These are phyloP conservation scores for Saksenaea oblongispora DNA, from an alignment of 371 early-diverging fungal species.

Conservation along the genomic window DNA sequence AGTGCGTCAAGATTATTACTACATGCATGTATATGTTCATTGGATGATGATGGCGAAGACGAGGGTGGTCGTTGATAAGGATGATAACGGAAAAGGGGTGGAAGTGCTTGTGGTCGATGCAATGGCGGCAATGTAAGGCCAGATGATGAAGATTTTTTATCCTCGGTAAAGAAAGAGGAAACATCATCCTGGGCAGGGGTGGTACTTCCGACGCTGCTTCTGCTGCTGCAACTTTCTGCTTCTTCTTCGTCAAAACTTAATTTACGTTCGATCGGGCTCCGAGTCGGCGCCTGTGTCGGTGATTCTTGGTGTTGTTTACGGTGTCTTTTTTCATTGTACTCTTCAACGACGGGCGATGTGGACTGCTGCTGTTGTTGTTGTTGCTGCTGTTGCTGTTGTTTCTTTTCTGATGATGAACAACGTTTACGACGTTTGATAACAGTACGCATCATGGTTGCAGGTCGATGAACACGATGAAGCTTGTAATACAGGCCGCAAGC, in stretches of 20 bases:
- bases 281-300: background rate
- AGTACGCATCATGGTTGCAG: conserved; percentile 54
- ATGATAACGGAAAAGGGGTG: background rate
- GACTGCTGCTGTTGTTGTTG: background rate
- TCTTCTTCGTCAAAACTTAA: conserved; percentile 4
- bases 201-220: background rate
- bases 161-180: background rate
- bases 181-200: background rate
- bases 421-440: conserved; percentile 60
- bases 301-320: background rate
- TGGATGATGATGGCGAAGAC: background rate
- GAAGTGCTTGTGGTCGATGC: background rate
- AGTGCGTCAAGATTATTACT: conserved; percentile 41
- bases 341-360: background rate
- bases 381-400: conserved; percentile 5
- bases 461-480: conserved; percentile 66
- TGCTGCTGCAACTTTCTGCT: conserved; percentile 2
- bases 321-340: background rate
- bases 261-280: conserved; percentile 5
- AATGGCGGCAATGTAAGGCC: background rate
- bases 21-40: conserved; percentile 20
- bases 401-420: conserved; percentile 22
- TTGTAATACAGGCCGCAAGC: conserved; percentile 84
- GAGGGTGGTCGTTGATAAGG: background rate
- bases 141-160: background rate